Evolutionary conservation across 1,284 basidiomycete species (phyloP), one percentile per base, ranked within the genome.

Genomic region (Ustanciosporium gigantosporum): DNA sequence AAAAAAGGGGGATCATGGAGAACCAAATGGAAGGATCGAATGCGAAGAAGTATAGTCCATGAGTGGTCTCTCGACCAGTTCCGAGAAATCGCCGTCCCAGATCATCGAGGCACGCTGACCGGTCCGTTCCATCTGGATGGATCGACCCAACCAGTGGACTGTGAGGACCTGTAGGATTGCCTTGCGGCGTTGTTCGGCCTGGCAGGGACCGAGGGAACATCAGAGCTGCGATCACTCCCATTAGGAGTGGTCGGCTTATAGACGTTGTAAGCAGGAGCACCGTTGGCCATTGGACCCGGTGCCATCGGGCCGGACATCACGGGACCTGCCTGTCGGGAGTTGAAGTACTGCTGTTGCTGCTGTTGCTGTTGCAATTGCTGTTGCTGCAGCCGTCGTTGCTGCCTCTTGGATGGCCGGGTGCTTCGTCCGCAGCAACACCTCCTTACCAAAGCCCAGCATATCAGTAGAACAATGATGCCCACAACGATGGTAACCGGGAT

Each of bases 401-500:
- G n/a, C n/a, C n/a, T n/a, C n/a, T n/a, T n/a, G n/a, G n/a, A n/a
- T n/a, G n/a, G n/a, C n/a, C n/a, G n/a, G n/a, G n/a, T n/a, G n/a
- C n/a, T n/a, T n/a, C n/a, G n/a, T n/a, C 19, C 36, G 34, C 46
- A 50, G 49, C 47, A 57, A 56, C 61, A 66, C 44, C 70, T 53
- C 21, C 62, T 43, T 3, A 62, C 20, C 13, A 72, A 38, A 22
- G 41, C 36, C 21, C 38, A 53, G 11, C 70, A 52, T n/a, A 72
- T 43, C 11, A 48, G 22, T 25, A 72, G 43, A 1, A 70, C 66
- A 11, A 72, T 48, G 41, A 72, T 46, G 23, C 44, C 68, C 3
- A 66, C 47, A 14, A 73, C 60, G 14, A 72, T 62, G 15, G 70
- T 70, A 21, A 77, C 66, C 7, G 73, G 73, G 19, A 70, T 66